These are phyloP conservation scores for Carex myosuroides DNA, from an alignment of 176 grass and related monocot genomes.

Conservation along the genomic window DNA sequence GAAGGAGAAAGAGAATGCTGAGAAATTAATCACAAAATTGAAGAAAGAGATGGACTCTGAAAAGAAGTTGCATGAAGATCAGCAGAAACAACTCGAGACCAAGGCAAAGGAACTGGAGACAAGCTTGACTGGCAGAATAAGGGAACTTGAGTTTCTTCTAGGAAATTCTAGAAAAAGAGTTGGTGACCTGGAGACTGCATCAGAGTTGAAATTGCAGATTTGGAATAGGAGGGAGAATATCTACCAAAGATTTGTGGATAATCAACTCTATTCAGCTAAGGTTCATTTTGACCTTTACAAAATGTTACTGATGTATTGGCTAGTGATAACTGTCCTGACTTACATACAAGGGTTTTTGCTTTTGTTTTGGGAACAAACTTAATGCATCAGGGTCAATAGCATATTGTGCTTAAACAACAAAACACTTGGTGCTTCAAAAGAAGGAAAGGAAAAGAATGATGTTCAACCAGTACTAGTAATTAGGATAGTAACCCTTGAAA, in stretches of 20 bases:
- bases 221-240: constrained; percentile 77
- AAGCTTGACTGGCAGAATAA: constrained; percentile 44
- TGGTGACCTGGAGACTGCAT: constrained; percentile 60
- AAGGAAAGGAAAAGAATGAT: not conserved
- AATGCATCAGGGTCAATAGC: not conserved
- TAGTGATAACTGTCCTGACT: not conserved
- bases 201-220: constrained; percentile 54
- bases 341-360: not conserved
- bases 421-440: not conserved
- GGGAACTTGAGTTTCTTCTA: constrained; percentile 65
- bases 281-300: not conserved
- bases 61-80: constrained; percentile 57
- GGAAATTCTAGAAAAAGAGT: constrained; percentile 58
- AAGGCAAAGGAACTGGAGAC: constrained; percentile 59
- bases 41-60: constrained; percentile 63
- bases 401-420: not conserved
- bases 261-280: constrained; percentile 48
- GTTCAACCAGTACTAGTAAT: constrained; percentile 27
- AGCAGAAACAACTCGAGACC: constrained; percentile 40
- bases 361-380: not conserved
- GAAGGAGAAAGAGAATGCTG: constrained; percentile 62
- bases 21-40: constrained; percentile 48
- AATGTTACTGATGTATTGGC: not conserved
- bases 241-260: constrained; percentile 55
- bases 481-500: constrained; percentile 13